These are phyloP conservation scores for Tulasnella sp. DNA, from an alignment of 768 basidiomycete genomes.

Conservation along the genomic window DNA sequence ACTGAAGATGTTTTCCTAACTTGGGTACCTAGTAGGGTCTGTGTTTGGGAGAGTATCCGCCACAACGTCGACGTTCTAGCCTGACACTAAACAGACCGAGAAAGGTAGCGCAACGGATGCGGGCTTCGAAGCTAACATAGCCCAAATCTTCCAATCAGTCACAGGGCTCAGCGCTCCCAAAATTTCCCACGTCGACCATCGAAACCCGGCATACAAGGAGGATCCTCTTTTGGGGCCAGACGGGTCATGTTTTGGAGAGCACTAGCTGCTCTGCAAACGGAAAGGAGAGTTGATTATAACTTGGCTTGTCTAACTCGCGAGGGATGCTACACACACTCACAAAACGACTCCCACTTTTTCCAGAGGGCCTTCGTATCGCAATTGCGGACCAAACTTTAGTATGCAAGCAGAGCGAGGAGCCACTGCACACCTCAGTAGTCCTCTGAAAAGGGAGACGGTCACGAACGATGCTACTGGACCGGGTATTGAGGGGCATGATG, in stretches of 20 bases:
- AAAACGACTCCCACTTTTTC: neutral
- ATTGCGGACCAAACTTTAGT: neutral
- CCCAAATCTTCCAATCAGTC: neutral
- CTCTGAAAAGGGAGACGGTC: neutral
- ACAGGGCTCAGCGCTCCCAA: neutral
- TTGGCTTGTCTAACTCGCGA: accelerated
- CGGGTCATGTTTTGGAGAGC: neutral
- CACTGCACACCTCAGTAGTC: neutral
- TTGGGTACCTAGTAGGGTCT: neutral
- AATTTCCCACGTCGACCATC: neutral
- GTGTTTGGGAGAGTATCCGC: neutral
- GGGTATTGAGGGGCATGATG: neutral
- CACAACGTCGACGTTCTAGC: neutral
- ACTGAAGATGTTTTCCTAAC: neutral
- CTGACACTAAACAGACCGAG: neutral
- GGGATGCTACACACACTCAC: neutral
- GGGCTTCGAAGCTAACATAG: neutral
- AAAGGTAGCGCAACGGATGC: too few species aligned
- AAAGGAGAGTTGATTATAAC: neutral
- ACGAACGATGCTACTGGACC: neutral
- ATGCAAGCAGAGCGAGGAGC: neutral
- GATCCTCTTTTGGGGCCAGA: neutral
- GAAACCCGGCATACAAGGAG: neutral
- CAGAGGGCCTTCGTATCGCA: neutral
- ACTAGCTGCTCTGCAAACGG: neutral